These are phyloP conservation scores for Microbotryum violaceum DNA, from an alignment of 1,284 basidiomycete genomes.

Conservation along the genomic window DNA sequence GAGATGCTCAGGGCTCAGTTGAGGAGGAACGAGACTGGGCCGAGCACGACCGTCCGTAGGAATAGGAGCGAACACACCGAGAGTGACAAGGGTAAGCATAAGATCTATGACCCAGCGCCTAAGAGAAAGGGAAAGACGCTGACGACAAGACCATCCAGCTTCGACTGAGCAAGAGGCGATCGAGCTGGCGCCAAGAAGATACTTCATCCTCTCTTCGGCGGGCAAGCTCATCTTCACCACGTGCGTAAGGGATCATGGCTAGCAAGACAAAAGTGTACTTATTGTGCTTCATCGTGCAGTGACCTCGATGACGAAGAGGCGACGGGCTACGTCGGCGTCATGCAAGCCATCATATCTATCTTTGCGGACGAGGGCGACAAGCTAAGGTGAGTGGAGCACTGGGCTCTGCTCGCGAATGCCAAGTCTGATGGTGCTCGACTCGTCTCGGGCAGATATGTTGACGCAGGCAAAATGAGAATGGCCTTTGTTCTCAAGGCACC, in stretches of 20 bases:
- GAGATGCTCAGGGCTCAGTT: conserved; percentile 25
- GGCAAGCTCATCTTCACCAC: conserved; percentile 88
- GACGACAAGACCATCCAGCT: too few species aligned
- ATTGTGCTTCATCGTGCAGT: conserved; percentile 30
- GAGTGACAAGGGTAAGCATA: not conserved
- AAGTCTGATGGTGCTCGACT: not conserved
- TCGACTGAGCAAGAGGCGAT: not conserved
- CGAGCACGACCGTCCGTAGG: not conserved
- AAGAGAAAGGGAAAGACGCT: not conserved
- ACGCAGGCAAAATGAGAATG: conserved; percentile 65
- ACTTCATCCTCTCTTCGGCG: conserved; percentile 86
- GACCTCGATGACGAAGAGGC: conserved; percentile 49
- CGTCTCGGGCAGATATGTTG: conserved; percentile 50
- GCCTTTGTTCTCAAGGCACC: conserved; percentile 78
- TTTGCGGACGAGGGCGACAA: conserved; percentile 39
- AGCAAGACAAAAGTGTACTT: not conserved
- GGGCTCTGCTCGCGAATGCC: not conserved
- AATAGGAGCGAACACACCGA: not conserved
- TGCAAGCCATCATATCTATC: conserved; percentile 73
- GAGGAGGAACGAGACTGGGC: not conserved
- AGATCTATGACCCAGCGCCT: not conserved
- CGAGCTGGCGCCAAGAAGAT: conserved; percentile 51
- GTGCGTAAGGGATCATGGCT: conserved; percentile 44
- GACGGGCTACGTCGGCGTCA: conserved; percentile 78
- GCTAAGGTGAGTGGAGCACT: conserved; percentile 20